Conservation (phyloP, 148 eudicot genomes). For the Rhododendron molle region DNA sequence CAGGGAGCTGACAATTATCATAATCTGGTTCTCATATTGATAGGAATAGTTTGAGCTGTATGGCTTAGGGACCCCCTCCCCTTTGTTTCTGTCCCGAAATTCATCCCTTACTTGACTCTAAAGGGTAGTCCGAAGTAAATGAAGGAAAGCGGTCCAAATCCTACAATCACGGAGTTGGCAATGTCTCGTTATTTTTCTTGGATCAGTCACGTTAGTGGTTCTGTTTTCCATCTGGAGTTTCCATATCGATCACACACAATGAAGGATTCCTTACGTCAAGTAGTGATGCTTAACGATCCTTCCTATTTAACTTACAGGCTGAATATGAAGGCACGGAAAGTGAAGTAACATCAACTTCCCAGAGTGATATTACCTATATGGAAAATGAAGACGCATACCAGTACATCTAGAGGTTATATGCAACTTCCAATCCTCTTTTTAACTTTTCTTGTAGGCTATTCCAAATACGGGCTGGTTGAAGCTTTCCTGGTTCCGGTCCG, state of each 20-base stretch:
- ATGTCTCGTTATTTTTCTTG: background rate
- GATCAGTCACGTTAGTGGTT: background rate
- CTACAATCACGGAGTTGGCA: background rate
- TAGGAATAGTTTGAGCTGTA: background rate
- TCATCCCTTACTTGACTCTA: background rate
- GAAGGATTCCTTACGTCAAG: background rate
- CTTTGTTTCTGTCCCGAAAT: background rate
- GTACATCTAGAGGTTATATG: constrained; percentile 10
- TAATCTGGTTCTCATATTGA: background rate
- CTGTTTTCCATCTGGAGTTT: background rate
- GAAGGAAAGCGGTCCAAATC: background rate
- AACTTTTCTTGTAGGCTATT: background rate
- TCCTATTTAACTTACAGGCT: constrained; percentile 49
- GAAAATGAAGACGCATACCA: constrained; percentile 34
- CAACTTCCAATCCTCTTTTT: background rate
- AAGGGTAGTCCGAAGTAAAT: background rate
- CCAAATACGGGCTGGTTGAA: background rate
- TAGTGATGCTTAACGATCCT: background rate
- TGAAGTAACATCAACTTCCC: constrained; percentile 36
- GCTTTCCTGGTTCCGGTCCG: background rate
- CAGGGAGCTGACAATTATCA: background rate
- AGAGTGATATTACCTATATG: constrained; percentile 24
- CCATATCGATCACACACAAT: background rate
- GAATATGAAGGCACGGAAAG: constrained; percentile 39
- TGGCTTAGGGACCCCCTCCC: background rate